Base-by-base conservation (phyloP, 2,329 filamentous ascomycete species). In the Stagonosporopsis rhizophila region DNA sequence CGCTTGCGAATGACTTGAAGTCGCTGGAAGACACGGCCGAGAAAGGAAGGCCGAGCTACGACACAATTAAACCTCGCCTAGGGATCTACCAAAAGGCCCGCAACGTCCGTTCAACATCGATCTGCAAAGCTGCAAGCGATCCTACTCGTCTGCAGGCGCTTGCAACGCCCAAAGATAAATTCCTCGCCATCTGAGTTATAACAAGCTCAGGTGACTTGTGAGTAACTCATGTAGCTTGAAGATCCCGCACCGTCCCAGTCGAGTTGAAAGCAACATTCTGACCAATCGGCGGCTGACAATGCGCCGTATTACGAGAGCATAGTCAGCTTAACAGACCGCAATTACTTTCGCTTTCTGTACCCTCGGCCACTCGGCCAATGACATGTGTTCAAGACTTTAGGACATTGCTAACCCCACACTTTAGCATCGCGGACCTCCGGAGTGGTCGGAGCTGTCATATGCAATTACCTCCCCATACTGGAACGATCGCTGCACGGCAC, bases 1-100 rank as follows among this genome's bases (percentile, higher is more conserved):
- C 58, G 23, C 53, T 66, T 3, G 40, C 58, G 50, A 52, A 62
- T 12, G 56, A 56, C 30, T 37, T 63, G 9, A 62, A 58, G 35
- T 58, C 44, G 15, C 54, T 60, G 52, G 22, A 45, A 5, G 52
- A 62, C 22, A n/a, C 20, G 6, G 44, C 57, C 17, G 52, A 58
- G 23, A 60, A 60, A 32, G 45, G 49, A 9, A 60, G 49, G 44
- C 60, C 49, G 20, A 56, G 48, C 45, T 62, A 54, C 27, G 51
- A 56, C 2, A 30, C 15, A 7, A 41, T 62, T 28, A 48, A 46
- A 40, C 19, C 37, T 17, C 58, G 50, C 19, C 55, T 62, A 2
- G 49, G 34, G 5, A 53, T 40, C 23, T 62, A 58, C 30, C 60
- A 60, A n/a, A 56, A 52, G 25, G 38, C 52, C 40, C 57, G 60